Percentiles rank a stretch among this genome's conserved stretches.
Conservation (phyloP, 169 alveolate genomes). For the Eimeria sp. region DNA sequence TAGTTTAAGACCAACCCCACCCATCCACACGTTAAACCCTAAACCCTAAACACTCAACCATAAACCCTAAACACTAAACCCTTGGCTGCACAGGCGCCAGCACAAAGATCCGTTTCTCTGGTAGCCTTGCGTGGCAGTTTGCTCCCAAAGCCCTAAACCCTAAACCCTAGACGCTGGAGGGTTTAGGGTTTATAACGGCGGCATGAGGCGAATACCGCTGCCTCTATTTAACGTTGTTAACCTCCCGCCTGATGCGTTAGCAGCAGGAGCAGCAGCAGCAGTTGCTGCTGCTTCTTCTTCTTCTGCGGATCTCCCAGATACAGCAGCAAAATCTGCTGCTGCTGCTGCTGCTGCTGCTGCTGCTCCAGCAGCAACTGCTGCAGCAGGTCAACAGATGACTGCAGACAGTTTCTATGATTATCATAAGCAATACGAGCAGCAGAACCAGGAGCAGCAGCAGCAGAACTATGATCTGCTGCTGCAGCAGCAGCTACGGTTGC, state of each 20-base stretch:
- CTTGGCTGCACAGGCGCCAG: not conserved
- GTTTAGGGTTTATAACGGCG: not conserved
- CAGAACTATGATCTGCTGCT: constrained; percentile 5
- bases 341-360: constrained; percentile 5
- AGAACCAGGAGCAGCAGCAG: not conserved
- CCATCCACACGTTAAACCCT: constrained; percentile 10
- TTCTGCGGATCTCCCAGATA: not conserved
- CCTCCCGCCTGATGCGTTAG: constrained; percentile 23
- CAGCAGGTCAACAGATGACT: not conserved
- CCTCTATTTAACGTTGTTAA: not conserved
- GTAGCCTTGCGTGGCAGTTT: not conserved
- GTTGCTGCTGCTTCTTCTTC: constrained; percentile 18
- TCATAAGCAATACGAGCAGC: not conserved
- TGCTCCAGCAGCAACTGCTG: not conserved
- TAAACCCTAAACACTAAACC: constrained; percentile 13
- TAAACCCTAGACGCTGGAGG: constrained; percentile 44
- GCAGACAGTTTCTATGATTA: not conserved
- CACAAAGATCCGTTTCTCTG: not conserved
- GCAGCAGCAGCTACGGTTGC: not conserved
- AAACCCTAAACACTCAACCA: not conserved
- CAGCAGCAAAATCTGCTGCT: constrained; percentile 16
- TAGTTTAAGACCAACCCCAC: not conserved
- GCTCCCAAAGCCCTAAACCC: constrained; percentile 35
- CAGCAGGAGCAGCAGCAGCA: constrained; percentile 60
- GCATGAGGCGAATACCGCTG: constrained; percentile 17